Evolutionary conservation across 192 early-diverging fungal genomes (phyloP).

Genomic region (Coemansia sp.): DNA sequence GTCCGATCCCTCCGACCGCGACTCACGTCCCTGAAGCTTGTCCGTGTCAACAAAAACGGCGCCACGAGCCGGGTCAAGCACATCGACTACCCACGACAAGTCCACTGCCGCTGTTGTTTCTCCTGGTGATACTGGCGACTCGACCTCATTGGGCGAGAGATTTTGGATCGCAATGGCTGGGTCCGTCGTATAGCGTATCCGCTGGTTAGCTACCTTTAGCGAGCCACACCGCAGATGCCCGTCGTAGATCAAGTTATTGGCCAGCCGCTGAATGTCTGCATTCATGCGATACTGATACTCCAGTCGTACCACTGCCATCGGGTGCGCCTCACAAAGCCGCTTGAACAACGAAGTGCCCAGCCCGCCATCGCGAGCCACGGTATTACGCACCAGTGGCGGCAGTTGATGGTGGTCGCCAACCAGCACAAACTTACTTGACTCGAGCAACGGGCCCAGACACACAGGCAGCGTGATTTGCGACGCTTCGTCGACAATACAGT

Average conservation of each 20-base stretch:
- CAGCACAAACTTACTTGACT: conserved; percentile 82
- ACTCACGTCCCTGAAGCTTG: conserved; percentile 66
- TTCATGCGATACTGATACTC: conserved; percentile 95
- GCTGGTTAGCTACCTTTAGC: conserved; percentile 62
- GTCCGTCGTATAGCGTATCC: conserved; percentile 31
- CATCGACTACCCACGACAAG: conserved; percentile 64
- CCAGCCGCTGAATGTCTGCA: conserved; percentile 82
- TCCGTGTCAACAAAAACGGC: conserved; percentile 89
- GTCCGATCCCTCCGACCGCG: conserved; percentile 53
- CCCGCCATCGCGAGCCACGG: conserved; percentile 38
- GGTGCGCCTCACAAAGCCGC: conserved; percentile 79
- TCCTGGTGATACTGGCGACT: not conserved
- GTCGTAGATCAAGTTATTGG: conserved; percentile 85
- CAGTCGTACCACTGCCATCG: conserved; percentile 73
- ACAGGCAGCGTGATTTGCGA: conserved; percentile 92
- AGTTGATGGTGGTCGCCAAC: conserved; percentile 97
- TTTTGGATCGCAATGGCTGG: conserved; percentile 17
- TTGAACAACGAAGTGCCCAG: conserved; percentile 77
- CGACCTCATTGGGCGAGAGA: conserved; percentile 16
- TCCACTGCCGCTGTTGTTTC: not conserved
- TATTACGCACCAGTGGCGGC: conserved; percentile 80
- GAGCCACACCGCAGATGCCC: conserved; percentile 78
- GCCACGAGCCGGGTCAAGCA: conserved; percentile 66
- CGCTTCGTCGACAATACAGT: conserved; percentile 96
- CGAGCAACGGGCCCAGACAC: conserved; percentile 85